Base-by-base conservation (phyloP, 1,139 yeast species). In the Blastobotrys capitulatus region DNA sequence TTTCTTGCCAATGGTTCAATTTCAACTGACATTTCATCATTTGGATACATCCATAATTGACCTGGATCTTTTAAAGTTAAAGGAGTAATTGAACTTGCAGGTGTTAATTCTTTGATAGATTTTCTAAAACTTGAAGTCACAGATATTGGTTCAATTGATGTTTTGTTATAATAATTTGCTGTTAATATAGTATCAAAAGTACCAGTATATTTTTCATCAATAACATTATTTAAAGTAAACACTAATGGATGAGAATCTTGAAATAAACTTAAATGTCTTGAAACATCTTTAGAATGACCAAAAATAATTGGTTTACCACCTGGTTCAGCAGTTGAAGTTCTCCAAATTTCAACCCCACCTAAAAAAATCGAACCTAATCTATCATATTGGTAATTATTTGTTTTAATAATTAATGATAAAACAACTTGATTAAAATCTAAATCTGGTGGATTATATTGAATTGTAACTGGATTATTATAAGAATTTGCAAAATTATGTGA, bases 261-360 rank as follows among this genome's bases (percentile, higher is more conserved):
- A 62, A 88, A 86, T 42, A 86, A 66, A 0, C 71, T 57, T 13
- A 75, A 61, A 60, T 81, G 86, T 22, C 70, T 68, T 4, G 90
- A 74, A 1, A 86, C 77, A 60, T 87, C 96, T 62, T 86, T 87
- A 29, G 74, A 68, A 46, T 75, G 70, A 13, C 69, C 63, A 58
- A 71, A 74, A 3, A 77, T 74, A 5, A 66, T 57, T 26, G 60
- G 60, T 16, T 69, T 65, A 47, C 78, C 74, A 53, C 80, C 78
- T 0, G 96, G 96, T 65, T 87, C 95, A 18, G 86, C 82, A 1
- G 96, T 87, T 2, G 90, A 82, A 0, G 94, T 82, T 64, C 95
- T 75, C 95, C 96, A 87, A 34, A 87, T 67, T 57, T 86, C 86
- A 15, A 76, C 74, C 20, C 82, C 86, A 48, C 78, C 77, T 31